Evolutionary conservation across 179 eudicot species (phyloP), one percentile per base, ranked within the genome.

Genomic region (Gypsophila paniculata): DNA sequence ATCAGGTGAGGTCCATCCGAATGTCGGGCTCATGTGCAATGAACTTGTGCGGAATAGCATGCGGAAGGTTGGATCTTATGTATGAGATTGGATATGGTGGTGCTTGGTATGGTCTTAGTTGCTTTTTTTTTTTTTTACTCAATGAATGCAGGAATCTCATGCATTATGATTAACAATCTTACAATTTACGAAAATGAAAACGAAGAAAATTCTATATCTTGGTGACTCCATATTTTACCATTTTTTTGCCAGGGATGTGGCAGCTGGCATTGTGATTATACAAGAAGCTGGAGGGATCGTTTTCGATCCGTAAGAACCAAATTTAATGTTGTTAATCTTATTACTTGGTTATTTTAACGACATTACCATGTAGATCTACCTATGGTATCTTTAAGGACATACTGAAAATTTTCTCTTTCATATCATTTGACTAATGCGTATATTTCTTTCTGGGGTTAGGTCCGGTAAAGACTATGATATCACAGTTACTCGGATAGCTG

Each of bases 21-120:
- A 88, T 90, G 98, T 72, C 88, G 39, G 98, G 98, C 61, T 93
- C 96, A 6, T 90, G 96, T 85, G 98, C 98, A 29, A 62, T 93
- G 82, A 80, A 89, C 75, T 89, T 90, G 38, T 93, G 96, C 61
- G 98, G 98, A 25, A 77, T 93, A 77, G 98, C 98, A 49, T 85
- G 91, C 71, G 96, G 98, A 74, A 88, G 98, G 81, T 77, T 86
- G 76, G 96, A 90, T 67, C 74, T 90, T 21, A 83, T 85, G 77
- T 90, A 87, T 77, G 87, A 83, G 76, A 29, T 59, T 60, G 96
- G 91, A 61, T 90, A 86, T 74, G 96, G 96, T 4, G 96, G 96
- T 69, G 81, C 96, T 61, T 93, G 96, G 96, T 91, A 86, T 69
- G 79, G 39, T 42, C 14, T 53, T 26, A 42, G 26, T 23, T 49